Conservation (phyloP, 2,329 filamentous ascomycete species). For the Scortechinia acanthostroma region DNA sequence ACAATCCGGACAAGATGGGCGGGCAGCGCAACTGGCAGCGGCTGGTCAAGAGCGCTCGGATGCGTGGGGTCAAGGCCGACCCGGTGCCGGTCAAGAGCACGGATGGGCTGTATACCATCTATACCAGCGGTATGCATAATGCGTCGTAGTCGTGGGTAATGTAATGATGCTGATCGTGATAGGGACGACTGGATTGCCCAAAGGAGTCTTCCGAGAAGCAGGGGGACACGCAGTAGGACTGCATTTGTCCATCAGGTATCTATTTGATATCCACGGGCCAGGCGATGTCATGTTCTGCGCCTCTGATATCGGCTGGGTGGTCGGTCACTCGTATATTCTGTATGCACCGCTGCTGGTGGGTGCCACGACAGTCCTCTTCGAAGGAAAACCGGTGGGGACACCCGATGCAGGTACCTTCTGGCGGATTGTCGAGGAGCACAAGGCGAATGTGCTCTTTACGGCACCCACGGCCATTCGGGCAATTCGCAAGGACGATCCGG, state of each 20-base stretch:
- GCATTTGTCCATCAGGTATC: conserved; percentile 72
- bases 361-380: conserved; percentile 79
- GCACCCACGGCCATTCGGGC: conserved; percentile 82
- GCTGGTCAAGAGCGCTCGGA: conserved; percentile 63
- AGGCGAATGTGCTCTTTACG: conserved; percentile 77
- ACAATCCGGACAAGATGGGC: conserved; percentile 52
- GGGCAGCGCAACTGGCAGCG: conserved; percentile 77
- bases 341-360: conserved; percentile 82
- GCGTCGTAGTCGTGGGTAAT: too few species aligned
- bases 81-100: conserved; percentile 68
- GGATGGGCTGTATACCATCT: conserved; percentile 83
- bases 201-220: conserved; percentile 76
- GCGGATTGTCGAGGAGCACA: conserved; percentile 78
- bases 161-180: too few species aligned
- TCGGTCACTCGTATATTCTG: conserved; percentile 79
- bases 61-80: conserved; percentile 60
- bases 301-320: conserved; percentile 88
- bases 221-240: conserved; percentile 83
- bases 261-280: conserved; percentile 76
- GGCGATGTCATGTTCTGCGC: conserved; percentile 60
- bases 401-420: conserved; percentile 84
- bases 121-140: conserved; percentile 81
- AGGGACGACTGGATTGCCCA: conserved; percentile 75
- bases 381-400: conserved; percentile 89
- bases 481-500: conserved; percentile 78